These are phyloP conservation scores for Pseudocercospora ulei DNA, from an alignment of 2,329 filamentous ascomycete species.

Conservation along the genomic window DNA sequence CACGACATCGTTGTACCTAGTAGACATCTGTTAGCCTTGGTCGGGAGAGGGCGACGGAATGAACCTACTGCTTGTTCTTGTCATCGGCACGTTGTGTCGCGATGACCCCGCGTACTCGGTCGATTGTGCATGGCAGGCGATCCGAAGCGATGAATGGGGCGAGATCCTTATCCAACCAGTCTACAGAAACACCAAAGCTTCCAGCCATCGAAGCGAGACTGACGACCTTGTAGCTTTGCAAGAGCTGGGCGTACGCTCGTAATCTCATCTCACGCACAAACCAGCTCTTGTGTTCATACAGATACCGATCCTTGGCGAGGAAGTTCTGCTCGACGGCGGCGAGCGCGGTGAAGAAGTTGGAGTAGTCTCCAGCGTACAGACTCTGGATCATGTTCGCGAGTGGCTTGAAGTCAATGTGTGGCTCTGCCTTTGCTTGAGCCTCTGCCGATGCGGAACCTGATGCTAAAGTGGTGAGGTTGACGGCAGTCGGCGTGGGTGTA, in stretches of 20 bases:
- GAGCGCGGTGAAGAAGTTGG: conserved; percentile 82
- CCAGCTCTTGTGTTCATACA: conserved; percentile 93
- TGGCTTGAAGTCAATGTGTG: conserved; percentile 77
- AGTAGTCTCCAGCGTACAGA: conserved; percentile 88
- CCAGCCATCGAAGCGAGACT: conserved; percentile 95
- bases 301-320: conserved; percentile 84
- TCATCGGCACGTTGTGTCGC: conserved; percentile 96
- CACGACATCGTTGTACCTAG: conserved; percentile 78
- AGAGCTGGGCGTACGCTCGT: conserved; percentile 87
- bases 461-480: conserved; percentile 81
- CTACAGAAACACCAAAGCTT: conserved; percentile 92
- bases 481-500: conserved; percentile 51
- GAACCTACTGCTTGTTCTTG: conserved; percentile 81
- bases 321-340: conserved; percentile 88
- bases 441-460: conserved; percentile 41
- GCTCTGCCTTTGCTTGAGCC: conserved; percentile 67
- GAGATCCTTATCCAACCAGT: conserved; percentile 90
- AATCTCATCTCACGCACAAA: conserved; percentile 98
- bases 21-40: conserved; percentile 7
- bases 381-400: conserved; percentile 81
- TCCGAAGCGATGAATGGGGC: conserved; percentile 94
- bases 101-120: conserved; percentile 91
- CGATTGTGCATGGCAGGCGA: conserved; percentile 91
- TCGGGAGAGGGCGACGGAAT: neutral
- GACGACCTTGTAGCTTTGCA: conserved; percentile 95